Percentiles rank a stretch among this genome's conserved stretches.
Conservation (phyloP, 192 early-diverging fungal species). For the Dispira simplex region DNA sequence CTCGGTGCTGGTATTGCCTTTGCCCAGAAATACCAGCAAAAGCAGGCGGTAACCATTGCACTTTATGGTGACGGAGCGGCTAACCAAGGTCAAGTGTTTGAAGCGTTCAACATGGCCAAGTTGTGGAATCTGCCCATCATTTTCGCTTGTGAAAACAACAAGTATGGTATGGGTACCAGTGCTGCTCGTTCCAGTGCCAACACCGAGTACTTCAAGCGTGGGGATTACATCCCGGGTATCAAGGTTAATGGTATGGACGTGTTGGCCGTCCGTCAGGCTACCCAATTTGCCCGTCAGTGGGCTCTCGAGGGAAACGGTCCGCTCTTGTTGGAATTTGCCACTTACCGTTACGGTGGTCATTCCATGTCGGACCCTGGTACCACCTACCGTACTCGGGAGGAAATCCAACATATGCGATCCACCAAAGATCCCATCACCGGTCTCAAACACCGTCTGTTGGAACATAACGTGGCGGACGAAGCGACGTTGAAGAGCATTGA, state of each 20-base stretch:
- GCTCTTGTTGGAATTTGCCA: constrained; percentile 87
- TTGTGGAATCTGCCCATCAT: constrained; percentile 86
- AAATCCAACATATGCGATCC: constrained; percentile 96
- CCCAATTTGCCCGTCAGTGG: constrained; percentile 73
- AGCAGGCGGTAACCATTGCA: constrained; percentile 67
- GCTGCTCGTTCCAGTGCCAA: constrained; percentile 80
- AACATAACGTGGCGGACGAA: constrained; percentile 52
- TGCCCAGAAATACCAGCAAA: constrained; percentile 78
- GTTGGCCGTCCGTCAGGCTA: constrained; percentile 79
- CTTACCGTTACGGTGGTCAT: constrained; percentile 99
- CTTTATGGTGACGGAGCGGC: constrained; percentile 97
- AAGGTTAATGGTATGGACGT: constrained; percentile 90
- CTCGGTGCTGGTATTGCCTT: constrained; percentile 76
- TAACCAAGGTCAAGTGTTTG: constrained; percentile 98
- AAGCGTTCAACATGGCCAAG: constrained; percentile 99
- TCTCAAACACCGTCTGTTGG: constrained; percentile 69
- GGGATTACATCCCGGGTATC: constrained; percentile 94
- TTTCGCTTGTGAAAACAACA: constrained; percentile 99
- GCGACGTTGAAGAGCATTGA: constrained; percentile 87
- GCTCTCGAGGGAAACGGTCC: constrained; percentile 71
- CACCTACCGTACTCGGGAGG: constrained; percentile 97
- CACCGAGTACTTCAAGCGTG: constrained; percentile 88
- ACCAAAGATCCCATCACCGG: constrained; percentile 89
- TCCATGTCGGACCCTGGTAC: constrained; percentile 99
- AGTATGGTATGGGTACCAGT: constrained; percentile 96